These are phyloP conservation scores for Alternaria hordeiaustralica DNA, from an alignment of 2,329 filamentous ascomycete genomes.

Conservation along the genomic window DNA sequence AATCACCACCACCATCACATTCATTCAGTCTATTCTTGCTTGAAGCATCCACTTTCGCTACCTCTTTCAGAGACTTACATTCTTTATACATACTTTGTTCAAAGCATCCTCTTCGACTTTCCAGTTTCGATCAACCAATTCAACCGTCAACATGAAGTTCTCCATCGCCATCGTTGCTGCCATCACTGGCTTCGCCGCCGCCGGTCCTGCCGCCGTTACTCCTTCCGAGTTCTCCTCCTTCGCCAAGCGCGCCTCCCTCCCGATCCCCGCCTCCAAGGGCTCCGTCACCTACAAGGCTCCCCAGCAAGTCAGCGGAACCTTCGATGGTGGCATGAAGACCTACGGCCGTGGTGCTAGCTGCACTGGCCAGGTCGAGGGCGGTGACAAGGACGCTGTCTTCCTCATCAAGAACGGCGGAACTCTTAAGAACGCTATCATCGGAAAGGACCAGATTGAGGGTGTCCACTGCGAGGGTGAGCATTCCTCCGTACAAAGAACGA, in stretches of 20 bases:
- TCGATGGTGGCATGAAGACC: slow-evolving; percentile 45
- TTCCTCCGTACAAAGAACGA: neutral
- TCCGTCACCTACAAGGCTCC: slow-evolving; percentile 35
- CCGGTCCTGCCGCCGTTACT: slow-evolving; percentile 31
- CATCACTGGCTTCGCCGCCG: slow-evolving; percentile 37
- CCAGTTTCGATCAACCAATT: slow-evolving; percentile 14
- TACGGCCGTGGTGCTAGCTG: slow-evolving; percentile 48
- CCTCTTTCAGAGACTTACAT: slow-evolving; percentile 19
- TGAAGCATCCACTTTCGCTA: slow-evolving; percentile 31
- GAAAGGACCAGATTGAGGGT: slow-evolving; percentile 54
- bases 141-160: slow-evolving; percentile 44
- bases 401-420: slow-evolving; percentile 59
- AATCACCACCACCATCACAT: slow-evolving; percentile 20
- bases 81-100: slow-evolving; percentile 27
- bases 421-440: slow-evolving; percentile 63
- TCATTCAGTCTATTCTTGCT: slow-evolving; percentile 31
- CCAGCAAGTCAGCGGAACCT: slow-evolving; percentile 33
- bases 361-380: slow-evolving; percentile 54
- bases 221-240: slow-evolving; percentile 35
- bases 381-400: slow-evolving; percentile 59
- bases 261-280: slow-evolving; percentile 42
- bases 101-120: slow-evolving; percentile 19
- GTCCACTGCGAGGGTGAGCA: slow-evolving; percentile 41
- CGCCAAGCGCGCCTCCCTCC: slow-evolving; percentile 39
- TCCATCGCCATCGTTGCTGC: slow-evolving; percentile 32